These are phyloP conservation scores for Trichocladium antarcticum DNA, from an alignment of 495 filamentous ascomycete genomes.

Conservation along the genomic window DNA sequence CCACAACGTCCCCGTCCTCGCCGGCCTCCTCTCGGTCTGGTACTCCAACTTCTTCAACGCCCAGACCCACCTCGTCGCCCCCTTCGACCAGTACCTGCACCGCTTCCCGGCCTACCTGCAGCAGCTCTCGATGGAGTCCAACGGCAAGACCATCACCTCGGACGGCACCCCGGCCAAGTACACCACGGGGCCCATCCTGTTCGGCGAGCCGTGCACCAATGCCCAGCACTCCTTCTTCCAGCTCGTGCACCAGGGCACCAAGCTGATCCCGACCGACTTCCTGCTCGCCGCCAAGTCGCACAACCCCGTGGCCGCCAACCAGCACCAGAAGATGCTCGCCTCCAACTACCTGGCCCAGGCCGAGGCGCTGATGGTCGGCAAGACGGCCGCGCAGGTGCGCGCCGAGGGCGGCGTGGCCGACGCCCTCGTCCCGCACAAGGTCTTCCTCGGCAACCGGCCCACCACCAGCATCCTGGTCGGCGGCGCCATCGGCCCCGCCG, in stretches of 20 bases:
- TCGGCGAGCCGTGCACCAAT: slow-evolving; percentile 97
- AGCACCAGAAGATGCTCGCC: slow-evolving; percentile 97
- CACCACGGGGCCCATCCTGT: slow-evolving; percentile 85
- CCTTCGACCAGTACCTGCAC: slow-evolving; percentile 98
- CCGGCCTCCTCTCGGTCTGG: slow-evolving; percentile 90
- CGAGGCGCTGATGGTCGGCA: slow-evolving; percentile 97
- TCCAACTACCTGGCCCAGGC: slow-evolving; percentile 98
- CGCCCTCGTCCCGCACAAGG: slow-evolving; percentile 89
- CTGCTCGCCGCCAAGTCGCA: slow-evolving; percentile 90
- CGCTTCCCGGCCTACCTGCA: slow-evolving; percentile 98
- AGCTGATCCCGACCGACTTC: slow-evolving; percentile 97
- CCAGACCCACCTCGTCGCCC: slow-evolving; percentile 92
- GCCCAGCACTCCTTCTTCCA: slow-evolving; percentile 99
- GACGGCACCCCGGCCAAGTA: slow-evolving; percentile 87
- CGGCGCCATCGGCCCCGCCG: slow-evolving; percentile 78
- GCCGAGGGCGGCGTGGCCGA: slow-evolving; percentile 69
- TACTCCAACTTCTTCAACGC: slow-evolving; percentile 98
- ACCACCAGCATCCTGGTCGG: slow-evolving; percentile 91
- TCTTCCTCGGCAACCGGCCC: slow-evolving; percentile 93
- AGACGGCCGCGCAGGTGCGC: slow-evolving; percentile 81
- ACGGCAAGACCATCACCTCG: slow-evolving; percentile 94
- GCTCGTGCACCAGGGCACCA: slow-evolving; percentile 95
- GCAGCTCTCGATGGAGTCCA: slow-evolving; percentile 99
- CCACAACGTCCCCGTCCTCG: slow-evolving; percentile 88
- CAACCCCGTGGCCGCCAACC: slow-evolving; percentile 84